Evolutionary conservation across 2,329 filamentous ascomycete species (phyloP).

Genomic region (Alternaria burnsii): DNA sequence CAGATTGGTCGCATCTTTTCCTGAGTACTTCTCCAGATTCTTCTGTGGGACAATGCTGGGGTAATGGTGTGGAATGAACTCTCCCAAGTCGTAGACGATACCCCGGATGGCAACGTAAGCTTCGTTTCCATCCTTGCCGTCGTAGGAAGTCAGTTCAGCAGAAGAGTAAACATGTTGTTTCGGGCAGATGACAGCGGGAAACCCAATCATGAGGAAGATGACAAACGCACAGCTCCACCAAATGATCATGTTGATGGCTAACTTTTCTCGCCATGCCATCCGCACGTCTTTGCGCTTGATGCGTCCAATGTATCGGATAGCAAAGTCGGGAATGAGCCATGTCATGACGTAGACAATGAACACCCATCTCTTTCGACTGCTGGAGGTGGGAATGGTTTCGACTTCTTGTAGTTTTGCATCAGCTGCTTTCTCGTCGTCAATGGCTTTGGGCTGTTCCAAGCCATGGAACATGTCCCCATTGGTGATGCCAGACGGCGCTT

Average conservation of each 20-base stretch:
- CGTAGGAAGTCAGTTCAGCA: constrained; percentile 74
- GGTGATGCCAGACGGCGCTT: constrained; percentile 92
- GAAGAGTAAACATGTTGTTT: constrained; percentile 87
- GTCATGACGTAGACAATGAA: constrained; percentile 84
- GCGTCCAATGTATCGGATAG: constrained; percentile 77
- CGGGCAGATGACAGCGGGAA: constrained; percentile 89
- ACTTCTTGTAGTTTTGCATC: constrained; percentile 90
- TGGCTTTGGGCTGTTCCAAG: constrained; percentile 89
- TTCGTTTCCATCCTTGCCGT: constrained; percentile 72
- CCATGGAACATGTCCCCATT: constrained; percentile 97
- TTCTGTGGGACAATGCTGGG: constrained; percentile 70
- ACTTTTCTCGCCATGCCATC: constrained; percentile 93
- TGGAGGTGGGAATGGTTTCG: constrained; percentile 79
- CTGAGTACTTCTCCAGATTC: constrained; percentile 80
- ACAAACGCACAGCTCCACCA: constrained; percentile 83
- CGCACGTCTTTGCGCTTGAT: constrained; percentile 94
- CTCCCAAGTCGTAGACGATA: constrained; percentile 82
- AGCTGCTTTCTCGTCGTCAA: constrained; percentile 94
- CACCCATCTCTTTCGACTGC: constrained; percentile 89
- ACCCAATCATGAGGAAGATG: constrained; percentile 88
- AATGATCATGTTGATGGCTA: constrained; percentile 97
- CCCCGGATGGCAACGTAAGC: constrained; percentile 87
- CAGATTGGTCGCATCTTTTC: constrained; percentile 82
- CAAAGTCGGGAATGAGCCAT: constrained; percentile 85
- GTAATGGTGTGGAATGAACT: constrained; percentile 80